Conservation (phyloP, 2,329 filamentous ascomycete species). For the Meredithiella fracta region DNA sequence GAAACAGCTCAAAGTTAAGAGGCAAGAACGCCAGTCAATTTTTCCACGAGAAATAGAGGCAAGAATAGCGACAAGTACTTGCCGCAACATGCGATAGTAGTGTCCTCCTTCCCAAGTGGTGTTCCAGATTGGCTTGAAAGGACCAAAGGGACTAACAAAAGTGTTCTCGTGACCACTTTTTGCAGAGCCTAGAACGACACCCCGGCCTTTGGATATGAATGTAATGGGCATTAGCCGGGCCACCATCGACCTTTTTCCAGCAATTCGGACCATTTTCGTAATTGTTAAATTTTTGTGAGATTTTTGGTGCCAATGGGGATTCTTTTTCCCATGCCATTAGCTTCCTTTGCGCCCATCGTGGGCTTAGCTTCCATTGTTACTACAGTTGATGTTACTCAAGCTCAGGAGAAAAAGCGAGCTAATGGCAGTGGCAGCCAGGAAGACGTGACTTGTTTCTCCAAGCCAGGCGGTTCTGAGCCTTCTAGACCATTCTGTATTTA, state of each 20-base stretch:
- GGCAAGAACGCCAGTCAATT: background rate
- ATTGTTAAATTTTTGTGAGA: too few species aligned
- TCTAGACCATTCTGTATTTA: too few species aligned
- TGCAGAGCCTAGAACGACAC: constrained; percentile 4
- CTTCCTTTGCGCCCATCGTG: background rate
- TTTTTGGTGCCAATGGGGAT: too few species aligned
- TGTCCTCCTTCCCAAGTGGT: background rate
- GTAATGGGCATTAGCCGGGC: background rate
- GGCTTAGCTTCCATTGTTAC: constrained; percentile 2
- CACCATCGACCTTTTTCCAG: background rate
- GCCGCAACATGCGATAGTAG: background rate
- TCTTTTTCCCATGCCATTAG: background rate
- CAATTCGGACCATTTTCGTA: too few species aligned
- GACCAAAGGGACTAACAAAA: constrained; percentile 3
- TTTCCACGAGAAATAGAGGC: background rate
- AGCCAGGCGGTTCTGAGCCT: too few species aligned
- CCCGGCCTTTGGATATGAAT: background rate
- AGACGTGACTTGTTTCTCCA: too few species aligned
- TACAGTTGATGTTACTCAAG: background rate
- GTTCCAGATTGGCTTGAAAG: constrained; percentile 4
- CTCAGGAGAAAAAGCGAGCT: background rate
- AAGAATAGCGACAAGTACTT: background rate
- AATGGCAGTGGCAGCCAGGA: background rate
- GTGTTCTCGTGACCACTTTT: constrained; percentile 6
- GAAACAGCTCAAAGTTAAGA: background rate